These are phyloP conservation scores for Ilex aquifolium DNA, from an alignment of 257 asterid genomes.

Conservation along the genomic window DNA sequence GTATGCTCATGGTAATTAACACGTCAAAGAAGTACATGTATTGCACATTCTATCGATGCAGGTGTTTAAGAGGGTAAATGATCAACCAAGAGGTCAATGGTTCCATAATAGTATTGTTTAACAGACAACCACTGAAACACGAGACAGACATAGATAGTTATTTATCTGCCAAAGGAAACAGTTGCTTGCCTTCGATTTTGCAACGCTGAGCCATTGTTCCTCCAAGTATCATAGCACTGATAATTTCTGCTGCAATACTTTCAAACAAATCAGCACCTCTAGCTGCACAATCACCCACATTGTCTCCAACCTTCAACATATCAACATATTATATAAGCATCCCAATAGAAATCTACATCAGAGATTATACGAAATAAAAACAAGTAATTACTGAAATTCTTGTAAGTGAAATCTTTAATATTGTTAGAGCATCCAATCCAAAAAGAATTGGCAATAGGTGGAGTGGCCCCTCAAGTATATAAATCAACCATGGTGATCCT, in stretches of 20 bases:
- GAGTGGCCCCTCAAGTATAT: too few relatives aligned
- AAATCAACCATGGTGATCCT: too few relatives aligned
- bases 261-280: slow-evolving; percentile 99
- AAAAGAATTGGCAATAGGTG: too few relatives aligned
- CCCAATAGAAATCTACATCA: slow-evolving; percentile 1
- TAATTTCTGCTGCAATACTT: slow-evolving; percentile 99
- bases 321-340: slow-evolving; percentile 19
- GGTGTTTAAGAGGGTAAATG: not conserved
- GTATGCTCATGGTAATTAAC: too few relatives aligned
- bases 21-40: not conserved
- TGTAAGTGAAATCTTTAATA: not conserved
- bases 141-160: not conserved
- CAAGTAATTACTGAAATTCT: not conserved
- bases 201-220: slow-evolving; percentile 96
- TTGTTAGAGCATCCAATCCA: not conserved
- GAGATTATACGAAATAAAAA: not conserved
- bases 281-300: slow-evolving; percentile 99
- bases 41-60: not conserved
- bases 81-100: not conserved
- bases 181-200: slow-evolving; percentile 73
- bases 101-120: not conserved
- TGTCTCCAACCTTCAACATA: slow-evolving; percentile 83
- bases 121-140: not conserved
- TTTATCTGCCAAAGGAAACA: not conserved
- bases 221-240: slow-evolving; percentile 99